Evolutionary conservation across 495 filamentous ascomycete genomes (phyloP).

Genomic region (Hypoxylon trugodes): DNA sequence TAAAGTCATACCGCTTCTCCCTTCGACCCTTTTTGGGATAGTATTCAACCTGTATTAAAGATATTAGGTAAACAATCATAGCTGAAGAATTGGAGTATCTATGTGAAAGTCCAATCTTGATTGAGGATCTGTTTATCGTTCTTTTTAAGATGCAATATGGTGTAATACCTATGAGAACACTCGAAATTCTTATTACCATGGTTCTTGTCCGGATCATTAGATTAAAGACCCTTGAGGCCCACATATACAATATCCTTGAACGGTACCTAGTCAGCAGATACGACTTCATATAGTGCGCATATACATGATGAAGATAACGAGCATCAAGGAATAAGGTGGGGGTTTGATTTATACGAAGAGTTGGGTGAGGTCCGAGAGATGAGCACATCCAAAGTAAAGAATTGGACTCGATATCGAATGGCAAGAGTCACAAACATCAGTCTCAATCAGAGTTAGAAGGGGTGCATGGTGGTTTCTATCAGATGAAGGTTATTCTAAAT

Average conservation of each 20-base stretch:
- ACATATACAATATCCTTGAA: background rate
- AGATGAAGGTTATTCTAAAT: no score
- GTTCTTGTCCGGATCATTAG: background rate
- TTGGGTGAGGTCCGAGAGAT: background rate
- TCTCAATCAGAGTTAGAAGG: no score
- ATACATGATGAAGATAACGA: constrained; percentile 12
- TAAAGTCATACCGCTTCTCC: no score
- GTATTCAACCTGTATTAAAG: no score
- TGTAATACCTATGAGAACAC: constrained; percentile 2
- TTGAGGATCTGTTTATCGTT: background rate
- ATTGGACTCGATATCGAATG: no score
- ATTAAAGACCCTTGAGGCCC: background rate
- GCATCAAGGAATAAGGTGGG: constrained; percentile 4
- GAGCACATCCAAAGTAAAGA: no score
- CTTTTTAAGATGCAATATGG: background rate
- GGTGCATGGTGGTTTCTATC: no score
- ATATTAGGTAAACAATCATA: background rate
- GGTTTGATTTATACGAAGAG: background rate
- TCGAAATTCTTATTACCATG: background rate
- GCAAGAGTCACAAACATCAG: no score
- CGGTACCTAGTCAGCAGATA: background rate
- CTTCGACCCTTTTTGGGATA: no score
- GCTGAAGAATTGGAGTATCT: background rate
- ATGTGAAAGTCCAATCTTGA: background rate
- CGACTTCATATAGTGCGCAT: constrained; percentile 4